Evolutionary conservation across 108 stramenopile species (phyloP).

Genomic region (Mayamaea pseudoterrestris): DNA sequence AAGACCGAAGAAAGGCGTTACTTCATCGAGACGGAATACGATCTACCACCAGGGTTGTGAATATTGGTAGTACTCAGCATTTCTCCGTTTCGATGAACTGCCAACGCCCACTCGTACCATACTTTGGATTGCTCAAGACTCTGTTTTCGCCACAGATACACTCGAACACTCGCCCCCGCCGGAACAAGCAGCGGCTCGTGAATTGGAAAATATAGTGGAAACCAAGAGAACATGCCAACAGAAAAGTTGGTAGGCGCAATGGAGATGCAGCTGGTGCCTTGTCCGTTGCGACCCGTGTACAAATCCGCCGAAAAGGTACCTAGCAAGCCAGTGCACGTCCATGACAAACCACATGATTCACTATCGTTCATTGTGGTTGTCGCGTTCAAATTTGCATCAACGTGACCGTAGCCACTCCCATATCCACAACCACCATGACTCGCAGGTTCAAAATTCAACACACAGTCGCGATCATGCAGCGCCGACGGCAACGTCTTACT

Average conservation of each 20-base stretch:
- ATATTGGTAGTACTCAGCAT: constrained; percentile 31
- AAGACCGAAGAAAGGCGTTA: too few species aligned
- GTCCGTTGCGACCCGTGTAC: constrained; percentile 10
- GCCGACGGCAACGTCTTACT: constrained; percentile 13
- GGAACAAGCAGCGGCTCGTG: constrained; percentile 6
- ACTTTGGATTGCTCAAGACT: constrained; percentile 25
- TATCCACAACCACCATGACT: constrained; percentile 26
- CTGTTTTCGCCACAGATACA: constrained; percentile 71
- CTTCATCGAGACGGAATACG: constrained; percentile 62
- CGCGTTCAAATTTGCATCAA: constrained; percentile 29
- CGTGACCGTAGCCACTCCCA: constrained; percentile 54
- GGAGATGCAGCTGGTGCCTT: constrained; percentile 44
- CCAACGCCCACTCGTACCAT: constrained; percentile 98
- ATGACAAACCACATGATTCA: neutral
- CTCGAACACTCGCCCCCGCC: constrained; percentile 1
- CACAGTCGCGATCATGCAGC: constrained; percentile 39
- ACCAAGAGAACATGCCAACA: constrained; percentile 12
- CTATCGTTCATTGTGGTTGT: too few species aligned
- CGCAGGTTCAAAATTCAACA: constrained; percentile 32
- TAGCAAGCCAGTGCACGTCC: constrained; percentile 86
- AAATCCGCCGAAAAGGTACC: constrained; percentile 90
- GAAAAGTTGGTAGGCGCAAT: constrained; percentile 88
- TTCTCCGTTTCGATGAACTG: constrained; percentile 37
- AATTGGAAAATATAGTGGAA: constrained; percentile 22
- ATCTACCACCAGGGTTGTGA: constrained; percentile 87